Conservation (phyloP, 768 basidiomycete genomes). For the Ramaria sp. region DNA sequence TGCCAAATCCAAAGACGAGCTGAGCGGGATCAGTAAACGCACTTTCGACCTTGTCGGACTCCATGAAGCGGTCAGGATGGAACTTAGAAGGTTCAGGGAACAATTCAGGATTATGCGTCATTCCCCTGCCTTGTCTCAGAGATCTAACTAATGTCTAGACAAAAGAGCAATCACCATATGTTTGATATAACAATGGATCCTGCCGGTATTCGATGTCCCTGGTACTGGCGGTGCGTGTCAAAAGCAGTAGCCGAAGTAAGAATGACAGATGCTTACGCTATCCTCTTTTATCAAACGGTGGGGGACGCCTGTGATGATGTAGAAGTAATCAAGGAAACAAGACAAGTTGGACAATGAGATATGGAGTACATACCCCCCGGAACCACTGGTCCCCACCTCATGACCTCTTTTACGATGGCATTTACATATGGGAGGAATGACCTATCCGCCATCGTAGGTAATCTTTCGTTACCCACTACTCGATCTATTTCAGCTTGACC, state of each 20-base stretch:
- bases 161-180: slow-evolving; percentile 15
- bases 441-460: slow-evolving; percentile 52
- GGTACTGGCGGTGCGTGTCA: background rate
- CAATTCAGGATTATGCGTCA: slow-evolving; percentile 21
- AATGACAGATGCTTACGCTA: background rate
- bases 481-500: slow-evolving; percentile 59
- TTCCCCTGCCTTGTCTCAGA: slow-evolving; percentile 21
- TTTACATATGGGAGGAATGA: slow-evolving; percentile 46
- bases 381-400: slow-evolving; percentile 47
- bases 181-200: slow-evolving; percentile 19
- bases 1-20: background rate
- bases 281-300: slow-evolving; percentile 59
- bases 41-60: background rate
- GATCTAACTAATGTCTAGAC: background rate
- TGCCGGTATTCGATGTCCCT: slow-evolving; percentile 20
- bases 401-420: slow-evolving; percentile 41
- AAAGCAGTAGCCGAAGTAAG: slow-evolving; percentile 7
- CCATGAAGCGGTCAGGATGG: slow-evolving; percentile 16
- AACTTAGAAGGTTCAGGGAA: slow-evolving; percentile 23
- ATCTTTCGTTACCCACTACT: slow-evolving; percentile 41
- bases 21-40: background rate
- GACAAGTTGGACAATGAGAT: background rate
- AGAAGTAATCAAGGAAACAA: background rate
- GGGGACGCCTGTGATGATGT: slow-evolving; percentile 36
- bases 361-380: slow-evolving; percentile 30